Base-by-base conservation (phyloP, 768 basidiomycete species). In the Suillus plorans region DNA sequence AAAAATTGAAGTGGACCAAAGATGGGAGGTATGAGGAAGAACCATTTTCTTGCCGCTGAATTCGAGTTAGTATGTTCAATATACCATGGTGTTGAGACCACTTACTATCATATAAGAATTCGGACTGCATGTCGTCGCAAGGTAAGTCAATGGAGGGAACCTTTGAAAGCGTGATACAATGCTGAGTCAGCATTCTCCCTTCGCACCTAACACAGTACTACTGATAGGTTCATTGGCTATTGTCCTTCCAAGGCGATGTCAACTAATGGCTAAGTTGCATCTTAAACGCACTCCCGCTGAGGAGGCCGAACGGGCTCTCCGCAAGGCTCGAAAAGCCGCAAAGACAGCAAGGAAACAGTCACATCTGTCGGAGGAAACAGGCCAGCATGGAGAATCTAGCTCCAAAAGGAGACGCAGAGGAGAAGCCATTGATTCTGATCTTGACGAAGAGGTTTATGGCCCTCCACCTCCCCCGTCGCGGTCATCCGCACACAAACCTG, bases 251-350 rank as follows among this genome's bases (percentile, higher is more conserved):
- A 31, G 45, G 44, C 42, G 42, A 62, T 64, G 63, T 18, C 25
- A 63, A 49, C 22, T 18, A 42, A 78, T 79, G 79, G 65, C 83
- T 61, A 89, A 85, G 71, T 75, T 90, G 44, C 83, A 80, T 62
- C 80, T 90, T 56, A 91, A 91, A 71, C 83, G 83, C 53, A 89
- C 89, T 1, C 83, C 84, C 7, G 83, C 85, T 61, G 89, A 90
- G 72, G 82, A 86, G 69, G 82, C 74, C 18, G 81, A 81, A 20
- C 79, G 74, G 2, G 77, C 77, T 10, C 69, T 71, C 41, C 78
- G 71, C 41, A 81, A 76, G 57, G 80, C 80, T 50, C 77, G 70
- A 78, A 85, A 75, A 81, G 87, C 86, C 64, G 84, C 73, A 74
- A 84, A 66, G 77, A 85, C 74, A 78, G 86, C 77, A 69, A 81